These are phyloP conservation scores for Globisporangium carolinianum DNA, from an alignment of 352 stramenopile species.

Conservation along the genomic window DNA sequence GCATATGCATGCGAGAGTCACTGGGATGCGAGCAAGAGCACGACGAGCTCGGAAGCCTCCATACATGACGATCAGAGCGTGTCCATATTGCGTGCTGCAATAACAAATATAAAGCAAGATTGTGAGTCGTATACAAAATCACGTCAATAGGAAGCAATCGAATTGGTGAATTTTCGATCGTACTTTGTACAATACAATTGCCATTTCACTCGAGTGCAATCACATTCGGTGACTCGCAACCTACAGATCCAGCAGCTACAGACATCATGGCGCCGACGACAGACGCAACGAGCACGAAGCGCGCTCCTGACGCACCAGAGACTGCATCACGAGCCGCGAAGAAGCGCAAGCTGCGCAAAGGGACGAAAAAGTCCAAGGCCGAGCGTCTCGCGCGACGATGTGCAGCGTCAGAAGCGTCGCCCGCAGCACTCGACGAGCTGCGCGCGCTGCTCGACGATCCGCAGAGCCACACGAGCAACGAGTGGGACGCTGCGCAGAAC, in stretches of 20 bases:
- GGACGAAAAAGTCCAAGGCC: conserved; percentile 28
- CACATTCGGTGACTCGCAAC: no score
- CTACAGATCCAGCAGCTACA: no score
- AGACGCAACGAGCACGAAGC: neutral
- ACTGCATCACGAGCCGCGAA: conserved; percentile 1
- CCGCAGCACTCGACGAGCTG: conserved; percentile 7
- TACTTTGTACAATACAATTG: no score
- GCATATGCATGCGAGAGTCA: neutral
- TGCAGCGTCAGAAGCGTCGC: neutral
- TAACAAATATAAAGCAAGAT: no score
- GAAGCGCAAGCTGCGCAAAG: conserved; percentile 20
- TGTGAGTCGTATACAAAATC: no score
- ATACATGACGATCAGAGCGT: no score
- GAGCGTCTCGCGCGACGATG: conserved; percentile 12
- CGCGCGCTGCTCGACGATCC: conserved; percentile 1
- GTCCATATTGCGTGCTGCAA: no score
- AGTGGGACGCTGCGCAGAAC: conserved; percentile 59
- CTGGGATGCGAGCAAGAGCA: neutral
- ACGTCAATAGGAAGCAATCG: no score
- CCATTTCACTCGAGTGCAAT: no score
- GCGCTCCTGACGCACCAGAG: neutral
- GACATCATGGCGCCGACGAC: no score
- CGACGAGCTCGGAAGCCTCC: no score
- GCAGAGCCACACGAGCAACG: conserved; percentile 8
- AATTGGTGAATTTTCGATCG: no score